Conservation (phyloP, 352 stramenopile species). For the Ophiocytium majus region DNA sequence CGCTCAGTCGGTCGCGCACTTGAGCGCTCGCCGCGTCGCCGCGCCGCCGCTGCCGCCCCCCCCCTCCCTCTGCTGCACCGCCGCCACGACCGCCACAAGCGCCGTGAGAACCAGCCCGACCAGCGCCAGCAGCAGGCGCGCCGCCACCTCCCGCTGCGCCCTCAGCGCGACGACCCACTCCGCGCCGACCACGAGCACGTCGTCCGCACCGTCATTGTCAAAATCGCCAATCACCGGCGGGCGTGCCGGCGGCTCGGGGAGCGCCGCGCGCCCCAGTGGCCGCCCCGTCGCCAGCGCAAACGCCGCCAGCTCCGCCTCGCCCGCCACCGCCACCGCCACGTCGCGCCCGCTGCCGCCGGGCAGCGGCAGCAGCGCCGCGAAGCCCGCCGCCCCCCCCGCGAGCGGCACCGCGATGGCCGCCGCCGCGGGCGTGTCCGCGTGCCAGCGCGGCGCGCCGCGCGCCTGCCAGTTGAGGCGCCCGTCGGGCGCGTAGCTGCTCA, state of each 20-base stretch:
- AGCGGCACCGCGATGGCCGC: background rate
- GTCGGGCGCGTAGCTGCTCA: constrained; percentile 45
- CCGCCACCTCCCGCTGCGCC: background rate
- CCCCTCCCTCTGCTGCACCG: background rate
- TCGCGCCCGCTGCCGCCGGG: background rate
- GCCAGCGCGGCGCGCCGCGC: constrained; percentile 34
- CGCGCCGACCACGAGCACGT: constrained; percentile 33
- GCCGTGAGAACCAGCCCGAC: background rate
- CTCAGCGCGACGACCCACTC: constrained; percentile 30
- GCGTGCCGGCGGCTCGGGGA: constrained; percentile 16
- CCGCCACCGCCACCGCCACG: background rate
- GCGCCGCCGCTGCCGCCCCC: background rate
- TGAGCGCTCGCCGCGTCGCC: background rate
- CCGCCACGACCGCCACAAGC: background rate
- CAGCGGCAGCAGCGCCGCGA: background rate
- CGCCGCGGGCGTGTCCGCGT: background rate
- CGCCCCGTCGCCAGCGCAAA: background rate
- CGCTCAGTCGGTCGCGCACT: background rate
- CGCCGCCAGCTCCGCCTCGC: background rate
- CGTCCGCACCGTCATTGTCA: constrained; percentile 36
- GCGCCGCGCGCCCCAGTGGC: constrained; percentile 14
- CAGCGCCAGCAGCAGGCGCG: background rate
- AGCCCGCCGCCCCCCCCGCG: background rate
- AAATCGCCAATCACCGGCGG: constrained; percentile 47
- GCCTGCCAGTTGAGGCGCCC: constrained; percentile 50